phyloP scores from a whole-genome alignment of 202 grass and related monocot genomes.

The Miscanthus sacchariflorus region DNA sequence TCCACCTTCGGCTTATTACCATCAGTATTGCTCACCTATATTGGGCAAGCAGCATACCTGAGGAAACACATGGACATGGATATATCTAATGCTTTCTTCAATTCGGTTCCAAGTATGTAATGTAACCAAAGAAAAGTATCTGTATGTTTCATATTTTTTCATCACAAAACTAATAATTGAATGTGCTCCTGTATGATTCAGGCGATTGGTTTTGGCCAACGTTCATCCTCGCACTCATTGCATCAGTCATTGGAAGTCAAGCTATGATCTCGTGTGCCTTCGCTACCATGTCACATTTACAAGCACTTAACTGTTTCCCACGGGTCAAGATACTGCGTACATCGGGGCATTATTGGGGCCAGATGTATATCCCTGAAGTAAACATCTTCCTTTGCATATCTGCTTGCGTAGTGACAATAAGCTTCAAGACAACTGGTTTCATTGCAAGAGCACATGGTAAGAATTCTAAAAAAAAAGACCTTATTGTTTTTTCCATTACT shows the following conservation, averaged over 20 bases:
- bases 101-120: constrained; percentile 60
- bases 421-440: constrained; percentile 57
- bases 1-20: constrained; percentile 51
- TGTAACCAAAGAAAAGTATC: not conserved
- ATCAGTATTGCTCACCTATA: constrained; percentile 56
- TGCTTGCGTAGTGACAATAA: constrained; percentile 41
- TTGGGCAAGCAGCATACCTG: constrained; percentile 66
- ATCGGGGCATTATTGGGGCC: constrained; percentile 54
- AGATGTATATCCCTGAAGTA: constrained; percentile 63
- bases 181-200: not conserved
- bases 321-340: constrained; percentile 66
- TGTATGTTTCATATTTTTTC: not conserved
- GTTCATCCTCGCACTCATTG: constrained; percentile 49
- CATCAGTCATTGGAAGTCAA: constrained; percentile 60
- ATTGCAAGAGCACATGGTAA: constrained; percentile 67
- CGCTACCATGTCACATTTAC: constrained; percentile 63
- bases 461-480: not conserved
- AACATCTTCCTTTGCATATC: constrained; percentile 59
- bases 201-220: constrained; percentile 62
- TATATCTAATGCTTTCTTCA: constrained; percentile 58
- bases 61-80: constrained; percentile 43
- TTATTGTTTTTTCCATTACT: not conserved
- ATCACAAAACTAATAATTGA: not conserved
- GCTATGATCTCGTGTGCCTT: constrained; percentile 69
- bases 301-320: constrained; percentile 62